Percentiles rank a stretch among this genome's conserved stretches.
These are phyloP conservation scores for Lepidopterella palustris DNA, from an alignment of 495 filamentous ascomycete genomes.

Conservation along the genomic window DNA sequence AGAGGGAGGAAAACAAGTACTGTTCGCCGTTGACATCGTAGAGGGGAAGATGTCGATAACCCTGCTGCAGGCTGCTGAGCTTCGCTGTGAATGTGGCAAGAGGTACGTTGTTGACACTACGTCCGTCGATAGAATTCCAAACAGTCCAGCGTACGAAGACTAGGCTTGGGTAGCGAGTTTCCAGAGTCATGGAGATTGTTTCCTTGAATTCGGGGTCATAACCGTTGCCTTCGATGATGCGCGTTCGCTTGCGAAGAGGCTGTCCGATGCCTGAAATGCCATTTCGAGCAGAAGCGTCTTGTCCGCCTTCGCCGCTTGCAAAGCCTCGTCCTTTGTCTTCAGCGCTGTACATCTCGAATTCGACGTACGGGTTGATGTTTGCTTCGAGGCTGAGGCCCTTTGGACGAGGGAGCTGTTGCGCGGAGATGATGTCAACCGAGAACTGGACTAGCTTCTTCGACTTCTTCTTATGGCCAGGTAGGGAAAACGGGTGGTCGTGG, in stretches of 20 bases:
- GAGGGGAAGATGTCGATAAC: constrained; percentile 96
- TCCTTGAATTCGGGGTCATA: constrained; percentile 84
- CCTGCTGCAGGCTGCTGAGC: constrained; percentile 78
- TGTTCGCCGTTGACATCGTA: constrained; percentile 81
- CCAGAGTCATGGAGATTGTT: constrained; percentile 65
- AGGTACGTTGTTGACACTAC: constrained; percentile 53
- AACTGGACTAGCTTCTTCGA: constrained; percentile 73
- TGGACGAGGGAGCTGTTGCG: constrained; percentile 86
- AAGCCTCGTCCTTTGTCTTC: constrained; percentile 75
- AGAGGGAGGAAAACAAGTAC: constrained; percentile 89
- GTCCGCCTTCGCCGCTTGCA: constrained; percentile 58
- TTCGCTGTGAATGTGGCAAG: constrained; percentile 89
- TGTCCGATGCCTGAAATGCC: constrained; percentile 65
- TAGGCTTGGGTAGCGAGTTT: constrained; percentile 84
- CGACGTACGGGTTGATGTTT: constrained; percentile 83
- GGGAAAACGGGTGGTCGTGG: constrained; percentile 34
- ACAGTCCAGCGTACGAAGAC: constrained; percentile 94
- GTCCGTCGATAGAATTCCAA: constrained; percentile 68
- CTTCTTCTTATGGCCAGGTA: constrained; percentile 48
- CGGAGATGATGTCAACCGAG: constrained; percentile 81
- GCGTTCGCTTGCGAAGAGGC: constrained; percentile 70
- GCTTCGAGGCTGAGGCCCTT: constrained; percentile 60
- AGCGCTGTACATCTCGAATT: constrained; percentile 88
- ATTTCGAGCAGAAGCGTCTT: constrained; percentile 57
- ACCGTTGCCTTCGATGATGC: constrained; percentile 74